Base-by-base conservation (phyloP, 306 rosid species). In the Glycyrrhiza uralensis region DNA sequence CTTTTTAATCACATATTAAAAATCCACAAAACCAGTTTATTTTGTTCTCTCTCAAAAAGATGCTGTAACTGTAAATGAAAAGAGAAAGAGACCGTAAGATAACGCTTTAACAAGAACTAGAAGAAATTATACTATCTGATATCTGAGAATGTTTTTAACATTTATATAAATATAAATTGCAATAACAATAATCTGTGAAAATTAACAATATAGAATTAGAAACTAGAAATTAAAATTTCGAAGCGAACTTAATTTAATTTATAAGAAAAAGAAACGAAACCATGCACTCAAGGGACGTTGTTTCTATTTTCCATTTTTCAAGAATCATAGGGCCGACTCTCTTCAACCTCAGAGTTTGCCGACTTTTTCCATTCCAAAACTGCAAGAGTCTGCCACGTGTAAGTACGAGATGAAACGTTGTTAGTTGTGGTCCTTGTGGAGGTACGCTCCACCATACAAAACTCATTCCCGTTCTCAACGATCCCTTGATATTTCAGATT, bases 401-500 rank as follows among this genome's bases (percentile, higher is more conserved):
- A 49, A 5, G 41, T 6, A 79, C 1, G n/a, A 15, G 41, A 41
- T 32, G n/a, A 60, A 42, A 24, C 35, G 69, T 36, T 15, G 51
- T 0, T 26, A 20, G 61, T 35, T 52, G 64, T 10, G 63, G 72
- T 11, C 54, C 36, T 52, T 15, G 17, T 54, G 65, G 54, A 54
- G 59, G 17, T 20, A 61, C 67, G 66, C 45, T 60, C 65, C 72
- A 6, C 61, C 71, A 23, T 65, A 38, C n/a, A 70, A 49, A 24
- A 65, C 69, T 61, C 50, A 11, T 18, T 59, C 47, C 42, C 74
- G 45, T 41, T 62, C 38, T 67, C 51, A 50, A 44, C 71, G 78
- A 82, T 54, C 71, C 71, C 11, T 45, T 62, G 74, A 72, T 82
- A 80, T 83, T 67, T 32, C 6, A 75, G 79, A 70, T 78, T 6